phyloP scores from a whole-genome alignment of 495 filamentous ascomycete species.

The Lindgomyces ingoldianus region DNA sequence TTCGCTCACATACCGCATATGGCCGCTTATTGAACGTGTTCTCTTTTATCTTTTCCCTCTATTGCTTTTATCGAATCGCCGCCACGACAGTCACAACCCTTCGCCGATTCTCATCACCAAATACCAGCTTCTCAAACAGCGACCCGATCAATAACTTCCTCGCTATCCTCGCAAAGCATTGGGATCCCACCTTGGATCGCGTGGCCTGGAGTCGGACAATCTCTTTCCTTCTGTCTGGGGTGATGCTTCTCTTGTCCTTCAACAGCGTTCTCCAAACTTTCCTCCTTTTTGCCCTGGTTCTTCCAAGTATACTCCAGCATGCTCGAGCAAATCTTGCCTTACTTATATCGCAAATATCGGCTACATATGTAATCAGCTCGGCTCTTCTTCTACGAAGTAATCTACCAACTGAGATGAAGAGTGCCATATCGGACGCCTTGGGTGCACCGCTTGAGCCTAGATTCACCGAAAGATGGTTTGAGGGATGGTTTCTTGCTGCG shows the following conservation, averaged over 20 bases:
- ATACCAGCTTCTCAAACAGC: conserved; percentile 60
- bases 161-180: conserved; percentile 69
- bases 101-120: conserved; percentile 55
- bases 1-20: conserved; percentile 60
- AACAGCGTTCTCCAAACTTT: conserved; percentile 75
- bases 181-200: conserved; percentile 69
- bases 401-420: conserved; percentile 69
- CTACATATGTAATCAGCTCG: conserved; percentile 75
- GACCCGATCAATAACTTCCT: conserved; percentile 78
- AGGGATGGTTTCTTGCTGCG: conserved; percentile 72
- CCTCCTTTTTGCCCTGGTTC: conserved; percentile 69
- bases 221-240: conserved; percentile 72
- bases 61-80: conserved; percentile 74
- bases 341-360: conserved; percentile 71
- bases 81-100: conserved; percentile 65
- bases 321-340: conserved; percentile 69
- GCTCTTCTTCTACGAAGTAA: conserved; percentile 72
- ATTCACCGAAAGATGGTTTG: conserved; percentile 87
- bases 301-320: conserved; percentile 61
- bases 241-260: conserved; percentile 75
- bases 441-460: conserved; percentile 64
- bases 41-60: conserved; percentile 68
- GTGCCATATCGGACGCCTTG: conserved; percentile 70
- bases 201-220: conserved; percentile 76
- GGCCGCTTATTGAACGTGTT: conserved; percentile 59